Evolutionary conservation across 495 filamentous ascomycete genomes (phyloP), one percentile per base, ranked within the genome.

Genomic region (Penicillium argentinense): DNA sequence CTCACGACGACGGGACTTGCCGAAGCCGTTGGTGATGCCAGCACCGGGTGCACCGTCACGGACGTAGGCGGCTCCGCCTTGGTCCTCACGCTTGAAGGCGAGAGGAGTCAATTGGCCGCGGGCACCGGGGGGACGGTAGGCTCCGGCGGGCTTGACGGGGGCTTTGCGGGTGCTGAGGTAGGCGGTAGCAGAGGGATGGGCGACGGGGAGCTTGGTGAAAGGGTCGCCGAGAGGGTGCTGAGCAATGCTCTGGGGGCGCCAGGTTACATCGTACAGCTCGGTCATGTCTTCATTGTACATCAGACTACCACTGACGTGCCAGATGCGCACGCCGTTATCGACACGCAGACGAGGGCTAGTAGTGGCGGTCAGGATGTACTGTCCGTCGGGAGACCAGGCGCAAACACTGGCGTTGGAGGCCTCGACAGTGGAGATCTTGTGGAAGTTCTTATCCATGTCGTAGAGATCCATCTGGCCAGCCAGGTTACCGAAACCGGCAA

Each of bases 391-490:
- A 55, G 89, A 93, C 93, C 93, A 98, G 48, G 89, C 80, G 74
- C 93, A 98, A 41, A 96, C 83, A 57, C 89, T 96, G 22, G 95
- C 83, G 62, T 97, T 98, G 55, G 90, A 89, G 23, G 91, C 92
- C 74, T 97, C 90, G 43, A 98, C 91, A 16, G 93, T 97, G 68
- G 83, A 83, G 42, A 98, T 78, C 74, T 97, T 97, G 54, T 73
- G 72, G 71, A 88, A 91, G 64, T 96, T 85, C 66, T 90, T 92
- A 55, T 95, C 86, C 49, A 96, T 77, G 62, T 98, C 92, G 63
- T 97, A 97, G 37, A 97, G 84, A 53, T 98, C 93, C 80, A 97
- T 96, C 68, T 96, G 91, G 27, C 93, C 93, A 32, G 91, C 89
- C 68, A 98, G 72, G 69, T 97, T 98, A 52, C 93, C 93, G 69